Evolutionary conservation across 2,329 filamentous ascomycete species (phyloP), one percentile per base, ranked within the genome.

Genomic region (Hymenoscyphus repandus): DNA sequence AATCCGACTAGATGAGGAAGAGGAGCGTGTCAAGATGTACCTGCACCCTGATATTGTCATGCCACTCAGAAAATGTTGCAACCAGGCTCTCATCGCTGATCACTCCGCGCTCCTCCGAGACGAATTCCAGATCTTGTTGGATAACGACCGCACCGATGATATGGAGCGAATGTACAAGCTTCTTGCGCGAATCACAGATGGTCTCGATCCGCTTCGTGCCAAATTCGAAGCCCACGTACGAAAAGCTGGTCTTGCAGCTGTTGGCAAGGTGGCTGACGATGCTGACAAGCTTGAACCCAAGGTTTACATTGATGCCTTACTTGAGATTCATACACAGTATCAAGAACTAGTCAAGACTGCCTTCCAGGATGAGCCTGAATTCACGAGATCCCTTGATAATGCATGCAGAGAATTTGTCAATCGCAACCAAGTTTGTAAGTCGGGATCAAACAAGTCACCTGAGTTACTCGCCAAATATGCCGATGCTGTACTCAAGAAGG

Each of bases 331-430:
- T 71, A 89, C 87, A 0, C 88, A 95, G 64, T 99, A 99, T 66
- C 88, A 92, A 63, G 86, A 84, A 34, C 78, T 99, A 47, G 93
- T 99, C 30, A 90, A 95, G 72, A 82, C 86, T 43, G 92, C 93
- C 1, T 99, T 99, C 71, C 88, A 85, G 54, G 91, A 95, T 56
- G 93, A 99, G 69, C 90, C 93, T 0, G 93, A 99, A 66, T 99
- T 99, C 64, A 96, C 96, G 3, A 80, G 93, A 48, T 96, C 92
- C 3, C 75, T 99, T 27, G 93, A 99, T 64, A 99, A 97, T 66
- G 93, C 93, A 15, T 99, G 93, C 73, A 83, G 91, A 58, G 93
- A 99, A 67, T 99, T 97, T 65, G 93, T 99, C 68, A 99, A 99
- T 72, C 83, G 93, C 55, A 99, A 99, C 69, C 88, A 92, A 62